phyloP scores from a whole-genome alignment of 768 basidiomycete species.

The Gautieria morchelliformis region DNA sequence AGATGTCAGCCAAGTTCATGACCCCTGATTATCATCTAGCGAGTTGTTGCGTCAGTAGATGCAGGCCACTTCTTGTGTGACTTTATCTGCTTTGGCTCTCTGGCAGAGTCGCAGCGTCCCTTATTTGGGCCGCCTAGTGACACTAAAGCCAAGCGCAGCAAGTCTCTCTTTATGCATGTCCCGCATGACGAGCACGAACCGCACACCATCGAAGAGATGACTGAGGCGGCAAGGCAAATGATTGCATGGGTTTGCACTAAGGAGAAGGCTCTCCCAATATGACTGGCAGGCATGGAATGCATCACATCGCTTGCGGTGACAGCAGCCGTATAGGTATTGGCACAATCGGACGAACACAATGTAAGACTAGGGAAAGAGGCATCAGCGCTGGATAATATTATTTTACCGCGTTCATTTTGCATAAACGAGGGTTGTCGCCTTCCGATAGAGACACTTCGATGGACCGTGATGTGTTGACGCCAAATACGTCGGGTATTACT shows the following conservation, averaged over 20 bases:
- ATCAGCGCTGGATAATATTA: too few relatives aligned
- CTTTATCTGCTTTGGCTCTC: constrained; percentile 68
- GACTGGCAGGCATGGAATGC: neutral
- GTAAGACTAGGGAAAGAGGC: too few relatives aligned
- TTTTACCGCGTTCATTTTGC: too few relatives aligned
- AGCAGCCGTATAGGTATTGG: too few relatives aligned
- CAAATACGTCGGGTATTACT: too few relatives aligned
- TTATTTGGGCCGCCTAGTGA: neutral
- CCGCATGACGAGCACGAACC: constrained; percentile 7
- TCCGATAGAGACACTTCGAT: too few relatives aligned
- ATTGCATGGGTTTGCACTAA: constrained; percentile 7
- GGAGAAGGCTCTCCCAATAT: constrained; percentile 1
- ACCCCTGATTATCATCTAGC: constrained; percentile 25
- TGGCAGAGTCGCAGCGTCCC: constrained; percentile 37
- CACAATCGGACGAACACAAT: too few relatives aligned
- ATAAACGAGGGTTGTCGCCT: too few relatives aligned
- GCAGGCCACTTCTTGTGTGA: constrained; percentile 71
- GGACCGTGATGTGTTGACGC: too few relatives aligned
- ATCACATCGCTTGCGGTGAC: too few relatives aligned
- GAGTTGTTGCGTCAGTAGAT: constrained; percentile 65
- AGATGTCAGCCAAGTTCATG: neutral
- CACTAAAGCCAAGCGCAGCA: constrained; percentile 4
- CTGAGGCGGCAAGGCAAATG: constrained; percentile 5
- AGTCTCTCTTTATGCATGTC: constrained; percentile 14
- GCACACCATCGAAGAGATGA: constrained; percentile 3